A percentile compares a stretch with the other conserved stretches of the same genome.
Conservation (phyloP, 352 stramenopile species). For the Phytophthora quininea region DNA sequence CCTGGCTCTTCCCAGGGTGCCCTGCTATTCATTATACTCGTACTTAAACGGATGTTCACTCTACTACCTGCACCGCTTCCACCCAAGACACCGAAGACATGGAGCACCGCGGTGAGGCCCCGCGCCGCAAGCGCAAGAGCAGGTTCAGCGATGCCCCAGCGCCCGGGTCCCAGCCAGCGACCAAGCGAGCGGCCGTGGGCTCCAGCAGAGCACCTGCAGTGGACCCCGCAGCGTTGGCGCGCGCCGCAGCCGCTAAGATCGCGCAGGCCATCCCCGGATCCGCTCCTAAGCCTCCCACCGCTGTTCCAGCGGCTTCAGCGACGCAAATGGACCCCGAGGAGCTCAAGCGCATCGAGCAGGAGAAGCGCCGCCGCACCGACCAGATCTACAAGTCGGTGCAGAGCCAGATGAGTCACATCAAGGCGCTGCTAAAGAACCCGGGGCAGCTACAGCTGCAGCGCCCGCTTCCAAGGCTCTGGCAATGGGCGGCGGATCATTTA, state of each 20-base stretch:
- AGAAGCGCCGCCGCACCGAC: constrained; percentile 69
- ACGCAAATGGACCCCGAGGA: constrained; percentile 34
- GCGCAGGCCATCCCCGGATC: constrained; percentile 55
- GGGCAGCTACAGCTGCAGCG: constrained; percentile 12
- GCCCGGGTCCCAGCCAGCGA: constrained; percentile 18
- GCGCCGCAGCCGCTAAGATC: constrained; percentile 79
- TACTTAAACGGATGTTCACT: background rate
- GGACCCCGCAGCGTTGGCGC: constrained; percentile 69
- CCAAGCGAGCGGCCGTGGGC: constrained; percentile 17
- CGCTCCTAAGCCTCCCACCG: background rate
- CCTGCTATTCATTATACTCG: background rate
- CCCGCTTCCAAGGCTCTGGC: background rate
- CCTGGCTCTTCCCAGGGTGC: background rate
- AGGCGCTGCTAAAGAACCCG: constrained; percentile 65
- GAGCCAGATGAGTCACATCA: constrained; percentile 83
- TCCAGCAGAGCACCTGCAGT: constrained; percentile 5
- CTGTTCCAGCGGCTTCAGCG: constrained; percentile 6
- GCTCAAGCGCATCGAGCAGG: constrained; percentile 45
- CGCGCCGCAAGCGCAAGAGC: constrained; percentile 80
- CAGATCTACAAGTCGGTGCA: constrained; percentile 88
- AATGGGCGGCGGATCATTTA: constrained; percentile 43
- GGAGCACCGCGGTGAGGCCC: constrained; percentile 34
- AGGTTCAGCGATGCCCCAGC: constrained; percentile 76
- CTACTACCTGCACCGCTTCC: background rate
- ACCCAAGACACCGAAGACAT: constrained; percentile 15